Evolutionary conservation across 208 protist genomes (phyloP), one percentile per base, ranked within the genome.

Genomic region (Porcisia deanei): DNA sequence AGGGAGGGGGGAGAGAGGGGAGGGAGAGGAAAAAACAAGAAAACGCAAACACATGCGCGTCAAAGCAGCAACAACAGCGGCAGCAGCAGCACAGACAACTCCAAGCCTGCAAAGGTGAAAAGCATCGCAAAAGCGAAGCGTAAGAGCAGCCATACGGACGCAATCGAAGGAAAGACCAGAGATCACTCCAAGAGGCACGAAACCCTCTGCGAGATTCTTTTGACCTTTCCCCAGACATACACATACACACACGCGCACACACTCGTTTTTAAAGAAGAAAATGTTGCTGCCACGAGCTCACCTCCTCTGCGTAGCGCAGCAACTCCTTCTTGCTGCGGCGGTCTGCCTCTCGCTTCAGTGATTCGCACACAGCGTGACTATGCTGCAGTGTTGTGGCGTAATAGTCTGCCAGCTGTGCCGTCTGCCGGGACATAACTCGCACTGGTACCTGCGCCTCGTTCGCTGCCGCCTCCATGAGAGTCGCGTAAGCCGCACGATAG

Each of bases 281-380:
- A 25, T 91, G 85, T 30, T 89, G 91, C 60, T 97, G 93, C 93
- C 93, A 97, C 41, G 85, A 88, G 30, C 82, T 94, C 25, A 93
- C 81, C 59, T 84, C 82, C 68, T 91, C 82, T 0, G 87, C 90
- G 76, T 93, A 97, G 58, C 80, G 85, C 58, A 94, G 73, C 60
- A 97, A 63, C 73, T 95, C 91, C 55, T 66, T 71, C 57, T 82
- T 77, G 43, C 85, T 89, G 4, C 85, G 81, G 2, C 80, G 85
- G 41, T 87, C 85, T 49, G 76, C 78, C 82, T 97, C 93, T n/a
- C 68, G 72, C 73, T 89, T 83, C 66, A 95, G 80, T 60, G 90
- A 83, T 12, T 87, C 79, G 63, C 85, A 92, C 86, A 97, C 88
- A 18, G 81, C 76, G 16, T 80, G 77, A 54, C 84, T 94, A 73